Base-by-base conservation (phyloP, 352 stramenopile genomes). In the Phytophthora brassicae region DNA sequence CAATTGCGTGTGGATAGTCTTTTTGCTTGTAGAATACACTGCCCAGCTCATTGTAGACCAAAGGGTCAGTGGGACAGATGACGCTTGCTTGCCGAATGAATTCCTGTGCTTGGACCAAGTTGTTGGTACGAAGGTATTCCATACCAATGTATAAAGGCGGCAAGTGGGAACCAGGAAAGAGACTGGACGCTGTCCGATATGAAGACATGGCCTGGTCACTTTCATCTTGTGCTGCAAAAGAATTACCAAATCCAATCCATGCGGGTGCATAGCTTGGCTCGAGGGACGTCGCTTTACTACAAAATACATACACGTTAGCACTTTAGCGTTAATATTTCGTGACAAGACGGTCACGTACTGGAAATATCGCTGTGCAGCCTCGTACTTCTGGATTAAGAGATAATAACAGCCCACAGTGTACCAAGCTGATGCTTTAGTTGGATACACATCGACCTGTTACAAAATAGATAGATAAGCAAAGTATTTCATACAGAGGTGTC, bases 361-460 rank as follows among this genome's bases (percentile, higher is more conserved):
- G 64, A 98, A 99, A 77, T 98, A 98, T 55, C 95, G 77, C 65
- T 99, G 96, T 0, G 97, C 96, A 0, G 94, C 77, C 55, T 99
- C 96, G 55, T 95, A 97, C 44, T 98, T 98, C 33, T 89, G 75
- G 51, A 97, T 94, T 22, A 94, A 55, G 43, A 98, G 84, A 70
- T 99, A 99, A 71, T 99, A 99, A 65, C 90, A 97, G 0, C 93
- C 97, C 1, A 99, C 96, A 23, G 92, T 95, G 71, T 98, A 99
- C 97, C 97, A 99, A 19, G 90, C 85, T 20, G 85, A 66, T 0
- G 94, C 93, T 47, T 96, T 90, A 51, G 97, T 97, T 7, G 97
- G 95, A 52, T 97, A 93, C 9, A 96, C 87, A 52, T 98, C 95
- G 11, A 99, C 86, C 84, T 94, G 47, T 20, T 1, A 6, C 19